Evolutionary conservation across 768 basidiomycete species (phyloP).

Genomic region (Phylloporus sp.): DNA sequence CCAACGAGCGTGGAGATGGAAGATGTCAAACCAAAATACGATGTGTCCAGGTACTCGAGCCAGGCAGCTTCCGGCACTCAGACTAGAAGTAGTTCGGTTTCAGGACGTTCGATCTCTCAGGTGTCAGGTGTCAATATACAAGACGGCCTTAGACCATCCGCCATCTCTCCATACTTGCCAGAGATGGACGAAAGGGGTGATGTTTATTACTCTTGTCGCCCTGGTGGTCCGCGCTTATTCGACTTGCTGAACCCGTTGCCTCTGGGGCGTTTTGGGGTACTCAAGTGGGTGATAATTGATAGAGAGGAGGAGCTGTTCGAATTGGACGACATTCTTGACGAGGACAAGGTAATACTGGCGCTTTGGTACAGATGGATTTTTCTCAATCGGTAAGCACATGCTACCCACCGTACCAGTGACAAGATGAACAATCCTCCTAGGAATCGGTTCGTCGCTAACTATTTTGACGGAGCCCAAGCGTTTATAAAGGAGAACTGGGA

Average conservation of each 20-base stretch:
- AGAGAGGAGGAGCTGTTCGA: slow-evolving; percentile 76
- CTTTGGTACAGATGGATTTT: slow-evolving; percentile 77
- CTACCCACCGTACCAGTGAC: neutral
- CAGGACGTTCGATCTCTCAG: slow-evolving; percentile 13
- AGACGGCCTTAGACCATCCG: slow-evolving; percentile 50
- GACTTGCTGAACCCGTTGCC: slow-evolving; percentile 62
- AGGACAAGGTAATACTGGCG: slow-evolving; percentile 76
- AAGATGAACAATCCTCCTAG: slow-evolving; percentile 29
- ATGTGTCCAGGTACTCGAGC: slow-evolving; percentile 1
- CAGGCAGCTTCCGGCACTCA: neutral
- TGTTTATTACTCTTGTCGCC: slow-evolving; percentile 59
- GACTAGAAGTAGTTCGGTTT: slow-evolving; percentile 3
- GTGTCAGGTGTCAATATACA: slow-evolving; percentile 29
- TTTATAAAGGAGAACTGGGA: slow-evolving; percentile 63
- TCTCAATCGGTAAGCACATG: slow-evolving; percentile 46
- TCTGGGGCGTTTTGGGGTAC: slow-evolving; percentile 57
- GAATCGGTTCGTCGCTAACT: slow-evolving; percentile 51
- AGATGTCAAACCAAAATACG: slow-evolving; percentile 22
- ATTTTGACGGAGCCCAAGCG: slow-evolving; percentile 45
- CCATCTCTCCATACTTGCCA: slow-evolving; percentile 47
- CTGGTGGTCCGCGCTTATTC: slow-evolving; percentile 59
- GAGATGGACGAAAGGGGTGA: slow-evolving; percentile 45
- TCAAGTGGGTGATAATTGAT: slow-evolving; percentile 67
- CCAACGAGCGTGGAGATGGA: slow-evolving; percentile 13
- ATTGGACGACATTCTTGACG: slow-evolving; percentile 63